Evolutionary conservation across 2,329 filamentous ascomycete species (phyloP).

Genomic region (Penicillium sp.): DNA sequence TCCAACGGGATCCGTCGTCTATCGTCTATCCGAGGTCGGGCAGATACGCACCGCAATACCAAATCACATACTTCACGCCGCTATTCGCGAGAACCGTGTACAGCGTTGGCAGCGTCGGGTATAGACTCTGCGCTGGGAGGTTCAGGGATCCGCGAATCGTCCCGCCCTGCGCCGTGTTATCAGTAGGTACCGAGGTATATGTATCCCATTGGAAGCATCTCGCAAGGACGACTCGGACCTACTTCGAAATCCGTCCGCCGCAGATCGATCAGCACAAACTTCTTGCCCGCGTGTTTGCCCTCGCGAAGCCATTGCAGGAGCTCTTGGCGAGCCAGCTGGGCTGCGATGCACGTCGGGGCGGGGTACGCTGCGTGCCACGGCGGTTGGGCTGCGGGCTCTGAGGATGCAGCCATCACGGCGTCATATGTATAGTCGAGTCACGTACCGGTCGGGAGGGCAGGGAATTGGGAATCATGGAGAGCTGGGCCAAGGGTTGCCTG

Average conservation of each 20-base stretch:
- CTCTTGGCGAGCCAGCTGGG: conserved; percentile 33
- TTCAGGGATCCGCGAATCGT: conserved; percentile 58
- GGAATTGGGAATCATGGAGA: no score
- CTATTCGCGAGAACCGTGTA: conserved; percentile 33
- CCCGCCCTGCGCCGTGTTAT: conserved; percentile 52
- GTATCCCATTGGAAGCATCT: neutral
- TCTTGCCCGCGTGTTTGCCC: conserved; percentile 25
- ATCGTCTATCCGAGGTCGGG: no score
- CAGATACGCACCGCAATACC: conserved; percentile 42
- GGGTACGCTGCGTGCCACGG: conserved; percentile 47
- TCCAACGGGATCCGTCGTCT: no score
- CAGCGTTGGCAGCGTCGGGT: conserved; percentile 36
- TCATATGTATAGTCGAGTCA: no score
- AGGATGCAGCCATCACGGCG: no score
- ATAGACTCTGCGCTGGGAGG: conserved; percentile 43
- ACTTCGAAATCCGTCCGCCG: conserved; percentile 49
- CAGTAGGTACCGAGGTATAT: no score
- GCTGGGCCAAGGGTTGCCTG: no score
- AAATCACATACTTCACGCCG: conserved; percentile 36
- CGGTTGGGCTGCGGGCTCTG: no score
- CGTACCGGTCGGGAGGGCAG: no score
- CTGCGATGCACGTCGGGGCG: conserved; percentile 29
- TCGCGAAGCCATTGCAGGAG: conserved; percentile 39
- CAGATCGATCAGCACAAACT: conserved; percentile 49
- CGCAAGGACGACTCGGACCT: conserved; percentile 4